Conservation (phyloP, 2,329 filamentous ascomycete species). For the Domatiomyces catenatus region DNA sequence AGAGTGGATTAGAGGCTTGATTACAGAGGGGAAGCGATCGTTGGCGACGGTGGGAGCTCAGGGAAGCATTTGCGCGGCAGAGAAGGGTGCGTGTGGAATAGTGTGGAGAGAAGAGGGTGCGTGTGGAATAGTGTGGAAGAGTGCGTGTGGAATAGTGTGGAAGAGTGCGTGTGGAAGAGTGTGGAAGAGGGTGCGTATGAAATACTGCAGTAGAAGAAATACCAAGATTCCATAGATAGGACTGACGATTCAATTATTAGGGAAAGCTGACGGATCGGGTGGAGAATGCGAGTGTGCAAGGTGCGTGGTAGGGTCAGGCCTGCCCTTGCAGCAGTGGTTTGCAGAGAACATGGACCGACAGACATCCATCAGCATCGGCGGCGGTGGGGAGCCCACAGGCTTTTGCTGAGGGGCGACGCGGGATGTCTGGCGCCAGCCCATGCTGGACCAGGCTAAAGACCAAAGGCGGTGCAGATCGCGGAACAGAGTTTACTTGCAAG, state of each 20-base stretch:
- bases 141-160: too few relatives aligned
- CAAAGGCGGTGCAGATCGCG: background rate
- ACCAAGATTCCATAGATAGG: too few relatives aligned
- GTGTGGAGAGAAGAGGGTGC: too few relatives aligned
- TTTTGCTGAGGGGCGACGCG: background rate
- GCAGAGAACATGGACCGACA: background rate
- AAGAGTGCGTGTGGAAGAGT: too few relatives aligned
- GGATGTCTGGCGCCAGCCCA: background rate
- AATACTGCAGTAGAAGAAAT: too few relatives aligned
- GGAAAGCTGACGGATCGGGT: background rate
- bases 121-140: too few relatives aligned
- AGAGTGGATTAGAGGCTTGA: background rate
- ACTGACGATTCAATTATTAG: background rate
- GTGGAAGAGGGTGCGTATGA: too few relatives aligned
- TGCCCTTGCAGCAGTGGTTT: background rate
- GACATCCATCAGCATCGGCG: background rate
- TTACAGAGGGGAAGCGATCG: too few relatives aligned
- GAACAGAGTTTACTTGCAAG: background rate
- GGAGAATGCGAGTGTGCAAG: background rate
- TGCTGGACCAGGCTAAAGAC: background rate
- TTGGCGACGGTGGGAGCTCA: too few relatives aligned
- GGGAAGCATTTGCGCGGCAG: too few relatives aligned
- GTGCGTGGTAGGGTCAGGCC: background rate
- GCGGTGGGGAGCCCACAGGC: background rate
- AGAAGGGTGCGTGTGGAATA: too few relatives aligned